Evolutionary conservation across 768 basidiomycete species (phyloP), one percentile per base, ranked within the genome.

Genomic region (Trametes cinnabarina): DNA sequence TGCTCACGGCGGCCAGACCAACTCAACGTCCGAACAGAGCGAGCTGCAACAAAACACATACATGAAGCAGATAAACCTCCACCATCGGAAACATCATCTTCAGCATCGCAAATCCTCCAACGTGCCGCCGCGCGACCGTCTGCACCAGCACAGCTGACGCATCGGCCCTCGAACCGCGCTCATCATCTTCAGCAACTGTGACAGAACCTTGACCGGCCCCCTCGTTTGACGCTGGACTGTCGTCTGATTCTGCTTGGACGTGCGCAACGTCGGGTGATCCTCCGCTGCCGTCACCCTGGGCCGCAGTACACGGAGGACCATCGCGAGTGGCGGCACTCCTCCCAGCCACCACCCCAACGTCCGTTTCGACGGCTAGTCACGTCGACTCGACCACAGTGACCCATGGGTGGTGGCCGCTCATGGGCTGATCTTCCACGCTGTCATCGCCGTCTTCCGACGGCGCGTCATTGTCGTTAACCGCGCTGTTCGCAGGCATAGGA

Each of bases 401-500:
- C 65, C 65, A 66, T 15, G 28, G 42, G 9, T n/a, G 23, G n/a
- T 23, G 6, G 32, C 19, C 47, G 37, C 47, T 15, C 48, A 44
- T 23, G 47, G 48, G 56, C 43, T 54, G 58, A 39, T 73, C 69
- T 57, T 71, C 59, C 37, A 58, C 65, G 57, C 62, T 62, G 34
- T 59, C 65, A 28, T 63, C 67, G 32, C 64, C 62, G 57, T 71
- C 65, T 12, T 61, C 64, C 30, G 66, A 72, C 57, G 76, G 79
- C 57, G 75, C 77, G 66, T 82, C 76, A 58, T 73, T 78, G 50
- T 78, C 72, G 48, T 74, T 73, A 49, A 76, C 72, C 41, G 72
- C 66, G 71, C 79, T 71, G 65, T 64, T 53, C 37, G 60, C 58
- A 28, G 63, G 53, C 51, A 63, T 49, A 41, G 68, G 67, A 62